phyloP scores from a whole-genome alignment of 371 early-diverging fungal genomes.

The Mucor saturninus region DNA sequence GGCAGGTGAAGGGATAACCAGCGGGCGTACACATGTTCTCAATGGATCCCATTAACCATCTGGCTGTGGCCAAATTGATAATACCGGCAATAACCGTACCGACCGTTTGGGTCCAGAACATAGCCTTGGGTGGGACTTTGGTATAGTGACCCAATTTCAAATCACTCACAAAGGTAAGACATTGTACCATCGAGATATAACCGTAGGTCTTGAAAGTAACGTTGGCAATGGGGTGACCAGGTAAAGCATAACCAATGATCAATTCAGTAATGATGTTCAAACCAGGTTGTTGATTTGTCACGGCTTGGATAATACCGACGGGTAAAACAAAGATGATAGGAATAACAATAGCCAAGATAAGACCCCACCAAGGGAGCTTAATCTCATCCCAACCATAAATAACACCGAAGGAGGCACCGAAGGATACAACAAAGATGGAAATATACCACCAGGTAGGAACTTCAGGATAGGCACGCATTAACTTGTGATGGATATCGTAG shows the following conservation, averaged over 20 bases:
- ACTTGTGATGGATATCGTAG: conserved; percentile 70
- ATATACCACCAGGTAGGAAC: conserved; percentile 79
- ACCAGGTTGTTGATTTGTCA: conserved; percentile 72
- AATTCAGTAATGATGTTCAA: conserved; percentile 78
- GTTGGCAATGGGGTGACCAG: conserved; percentile 68
- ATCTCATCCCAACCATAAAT: conserved; percentile 56
- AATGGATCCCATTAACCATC: conserved; percentile 65
- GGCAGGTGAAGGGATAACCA: conserved; percentile 64
- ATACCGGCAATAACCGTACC: conserved; percentile 63
- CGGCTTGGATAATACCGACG: conserved; percentile 79
- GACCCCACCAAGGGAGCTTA: conserved; percentile 73
- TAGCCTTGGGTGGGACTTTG: conserved; percentile 72
- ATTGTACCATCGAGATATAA: conserved; percentile 67
- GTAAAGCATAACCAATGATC: conserved; percentile 66
- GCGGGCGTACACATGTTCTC: conserved; percentile 58
- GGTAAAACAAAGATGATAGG: conserved; percentile 75
- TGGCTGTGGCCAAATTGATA: conserved; percentile 66
- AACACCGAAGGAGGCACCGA: conserved; percentile 56
- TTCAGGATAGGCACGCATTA: conserved; percentile 78
- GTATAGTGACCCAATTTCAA: conserved; percentile 75
- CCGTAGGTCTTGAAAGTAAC: conserved; percentile 74
- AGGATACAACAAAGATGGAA: conserved; percentile 48
- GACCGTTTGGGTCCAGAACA: conserved; percentile 68
- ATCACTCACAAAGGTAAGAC: conserved; percentile 63
- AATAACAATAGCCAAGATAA: conserved; percentile 67